Conservation (phyloP, 2,329 filamentous ascomycete species). For the Exophiala viscosa region DNA sequence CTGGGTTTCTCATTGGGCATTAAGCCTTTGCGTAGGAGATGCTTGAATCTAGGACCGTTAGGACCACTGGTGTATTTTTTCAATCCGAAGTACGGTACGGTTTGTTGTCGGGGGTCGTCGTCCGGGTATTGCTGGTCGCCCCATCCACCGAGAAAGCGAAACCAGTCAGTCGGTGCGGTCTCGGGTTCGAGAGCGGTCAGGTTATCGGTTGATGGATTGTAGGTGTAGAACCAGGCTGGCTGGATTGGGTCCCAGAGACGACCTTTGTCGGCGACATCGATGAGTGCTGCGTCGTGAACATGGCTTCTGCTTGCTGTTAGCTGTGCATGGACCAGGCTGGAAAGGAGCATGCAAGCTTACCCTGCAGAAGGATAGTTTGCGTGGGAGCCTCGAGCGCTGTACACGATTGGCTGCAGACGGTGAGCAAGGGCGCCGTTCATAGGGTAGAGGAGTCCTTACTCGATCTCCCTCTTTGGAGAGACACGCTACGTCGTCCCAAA, state of each 20-base stretch:
- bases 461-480: constrained; percentile 10
- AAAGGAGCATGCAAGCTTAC: constrained; percentile 77
- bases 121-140: constrained; percentile 87
- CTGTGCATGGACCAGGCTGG: constrained; percentile 75
- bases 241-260: constrained; percentile 82
- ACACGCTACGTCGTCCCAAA: constrained; percentile 42
- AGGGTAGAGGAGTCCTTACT: background rate
- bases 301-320: constrained; percentile 47
- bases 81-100: constrained; percentile 80
- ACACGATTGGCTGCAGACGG: constrained; percentile 66
- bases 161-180: constrained; percentile 76
- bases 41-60: constrained; percentile 80
- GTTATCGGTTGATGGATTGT: constrained; percentile 59
- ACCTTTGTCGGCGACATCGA: constrained; percentile 57
- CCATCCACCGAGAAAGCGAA: constrained; percentile 84
- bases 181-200: constrained; percentile 57
- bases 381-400: constrained; percentile 89
- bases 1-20: constrained; percentile 48
- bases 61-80: constrained; percentile 94
- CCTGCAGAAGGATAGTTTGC: constrained; percentile 70
- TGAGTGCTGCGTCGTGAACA: constrained; percentile 71
- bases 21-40: constrained; percentile 71
- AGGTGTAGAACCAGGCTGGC: constrained; percentile 78
- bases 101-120: constrained; percentile 66
- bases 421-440: background rate